A percentile compares a stretch with the other conserved stretches of the same genome.
phyloP scores from a whole-genome alignment of 2,329 filamentous ascomycete genomes.

The Podosphaera fusca region DNA sequence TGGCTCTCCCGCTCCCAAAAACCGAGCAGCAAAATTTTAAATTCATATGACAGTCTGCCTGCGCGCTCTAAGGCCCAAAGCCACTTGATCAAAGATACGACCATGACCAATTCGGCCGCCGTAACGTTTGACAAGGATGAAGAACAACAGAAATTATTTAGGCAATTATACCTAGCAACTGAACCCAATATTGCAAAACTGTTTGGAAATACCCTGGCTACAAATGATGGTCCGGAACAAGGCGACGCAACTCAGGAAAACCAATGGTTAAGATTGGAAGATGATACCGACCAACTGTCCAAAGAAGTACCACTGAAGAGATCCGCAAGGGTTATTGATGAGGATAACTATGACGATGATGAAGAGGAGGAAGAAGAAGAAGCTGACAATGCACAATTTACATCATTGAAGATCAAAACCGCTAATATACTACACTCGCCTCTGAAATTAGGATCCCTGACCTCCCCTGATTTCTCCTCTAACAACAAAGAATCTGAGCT shows the following conservation, averaged over 20 bases:
- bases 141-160: constrained; percentile 49
- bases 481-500: constrained; percentile 30
- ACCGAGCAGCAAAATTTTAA: constrained; percentile 26
- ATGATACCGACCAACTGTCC: constrained; percentile 26
- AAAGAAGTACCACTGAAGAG: constrained; percentile 35
- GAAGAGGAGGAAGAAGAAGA: constrained; percentile 56
- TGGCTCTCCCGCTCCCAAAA: constrained; percentile 37
- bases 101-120: constrained; percentile 22
- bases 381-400: constrained; percentile 29
- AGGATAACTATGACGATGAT: constrained; percentile 71
- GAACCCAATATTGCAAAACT: constrained; percentile 56
- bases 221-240: constrained; percentile 7
- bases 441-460: constrained; percentile 44
- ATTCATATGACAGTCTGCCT: constrained; percentile 35
- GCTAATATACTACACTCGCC: constrained; percentile 35
- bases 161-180: constrained; percentile 51
- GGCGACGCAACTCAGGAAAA: constrained; percentile 14
- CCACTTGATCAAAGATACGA: constrained; percentile 16
- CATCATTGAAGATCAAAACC: constrained; percentile 28
- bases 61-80: constrained; percentile 13
- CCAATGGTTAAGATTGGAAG: constrained; percentile 25
- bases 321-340: constrained; percentile 54
- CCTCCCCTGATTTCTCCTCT: constrained; percentile 20
- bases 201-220: constrained; percentile 29
- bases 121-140: constrained; percentile 30